These are phyloP conservation scores for Zychaea mexicana DNA, from an alignment of 371 early-diverging fungal genomes.

Conservation along the genomic window DNA sequence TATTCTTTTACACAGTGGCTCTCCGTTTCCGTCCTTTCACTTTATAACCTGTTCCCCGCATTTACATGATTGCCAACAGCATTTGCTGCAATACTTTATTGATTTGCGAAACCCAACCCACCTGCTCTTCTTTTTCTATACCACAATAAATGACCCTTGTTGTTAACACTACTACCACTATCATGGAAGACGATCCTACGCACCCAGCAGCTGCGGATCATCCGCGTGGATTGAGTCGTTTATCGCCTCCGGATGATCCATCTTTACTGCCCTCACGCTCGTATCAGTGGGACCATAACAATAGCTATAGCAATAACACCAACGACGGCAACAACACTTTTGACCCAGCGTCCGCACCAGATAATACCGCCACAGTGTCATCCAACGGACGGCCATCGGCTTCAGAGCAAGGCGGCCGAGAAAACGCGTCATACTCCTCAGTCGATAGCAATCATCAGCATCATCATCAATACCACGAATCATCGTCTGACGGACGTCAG, in stretches of 20 bases:
- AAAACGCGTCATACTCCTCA: slow-evolving; percentile 35
- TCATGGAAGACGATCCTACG: slow-evolving; percentile 1
- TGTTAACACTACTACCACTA: not conserved
- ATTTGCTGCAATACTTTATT: not conserved
- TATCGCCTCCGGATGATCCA: not conserved
- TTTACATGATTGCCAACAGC: not conserved
- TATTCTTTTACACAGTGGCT: no score
- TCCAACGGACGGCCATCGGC: slow-evolving; percentile 54
- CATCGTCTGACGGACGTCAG: slow-evolving; percentile 8
- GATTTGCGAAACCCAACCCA: not conserved
- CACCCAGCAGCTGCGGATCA: not conserved
- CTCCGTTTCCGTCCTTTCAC: not conserved
- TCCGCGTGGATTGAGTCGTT: not conserved
- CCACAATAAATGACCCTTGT: slow-evolving; percentile 7
- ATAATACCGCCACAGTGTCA: slow-evolving; percentile 20
- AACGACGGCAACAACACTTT: not conserved
- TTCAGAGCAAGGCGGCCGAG: slow-evolving; percentile 51
- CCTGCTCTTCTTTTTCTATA: not conserved
- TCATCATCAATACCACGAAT: slow-evolving; percentile 8
- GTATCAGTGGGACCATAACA: not conserved
- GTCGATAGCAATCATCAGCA: not conserved
- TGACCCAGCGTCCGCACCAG: not conserved
- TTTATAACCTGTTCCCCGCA: not conserved
- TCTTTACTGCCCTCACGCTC: not conserved
- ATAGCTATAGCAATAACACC: not conserved